Evolutionary conservation across 2,329 filamentous ascomycete genomes (phyloP).

Genomic region (Pseudocercospora crystallina): DNA sequence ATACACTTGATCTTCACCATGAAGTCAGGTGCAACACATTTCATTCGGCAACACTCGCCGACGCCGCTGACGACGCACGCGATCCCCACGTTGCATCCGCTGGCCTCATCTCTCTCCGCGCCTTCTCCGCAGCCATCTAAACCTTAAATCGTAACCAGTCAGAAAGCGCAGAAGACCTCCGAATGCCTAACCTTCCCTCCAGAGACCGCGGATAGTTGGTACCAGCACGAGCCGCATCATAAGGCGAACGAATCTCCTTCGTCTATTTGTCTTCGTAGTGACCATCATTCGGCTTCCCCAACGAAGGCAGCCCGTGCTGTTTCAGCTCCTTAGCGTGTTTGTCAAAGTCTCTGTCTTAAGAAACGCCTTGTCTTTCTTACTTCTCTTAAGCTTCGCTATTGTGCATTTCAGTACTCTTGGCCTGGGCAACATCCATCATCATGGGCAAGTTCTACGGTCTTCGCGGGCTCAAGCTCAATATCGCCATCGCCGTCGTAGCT

Average conservation of each 20-base stretch:
- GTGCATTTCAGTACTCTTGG: background rate
- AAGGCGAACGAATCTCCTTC: background rate
- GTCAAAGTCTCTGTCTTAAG: background rate
- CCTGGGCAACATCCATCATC: background rate
- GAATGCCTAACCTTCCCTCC: background rate
- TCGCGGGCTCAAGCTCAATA: constrained; percentile 41
- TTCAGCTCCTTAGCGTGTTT: constrained; percentile 6
- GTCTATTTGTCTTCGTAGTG: background rate
- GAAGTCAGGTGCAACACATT: too few species aligned
- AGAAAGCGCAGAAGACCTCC: background rate
- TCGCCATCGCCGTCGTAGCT: constrained; percentile 46
- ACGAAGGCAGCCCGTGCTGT: constrained; percentile 4
- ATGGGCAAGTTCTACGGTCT: constrained; percentile 41
- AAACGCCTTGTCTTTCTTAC: constrained; percentile 8
- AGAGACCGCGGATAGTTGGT: constrained; percentile 1
- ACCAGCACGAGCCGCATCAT: constrained; percentile 6
- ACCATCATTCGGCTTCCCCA: constrained; percentile 7
- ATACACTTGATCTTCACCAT: too few species aligned
- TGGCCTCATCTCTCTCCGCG: constrained; percentile 2
- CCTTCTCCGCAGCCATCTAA: background rate
- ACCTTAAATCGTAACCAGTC: background rate
- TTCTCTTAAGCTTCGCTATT: constrained; percentile 2
- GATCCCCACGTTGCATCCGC: too few species aligned
- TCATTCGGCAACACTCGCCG: too few species aligned
- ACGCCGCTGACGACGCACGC: too few species aligned